phyloP scores from a whole-genome alignment of 305 asterid species.

The Fraxinus albicans region DNA sequence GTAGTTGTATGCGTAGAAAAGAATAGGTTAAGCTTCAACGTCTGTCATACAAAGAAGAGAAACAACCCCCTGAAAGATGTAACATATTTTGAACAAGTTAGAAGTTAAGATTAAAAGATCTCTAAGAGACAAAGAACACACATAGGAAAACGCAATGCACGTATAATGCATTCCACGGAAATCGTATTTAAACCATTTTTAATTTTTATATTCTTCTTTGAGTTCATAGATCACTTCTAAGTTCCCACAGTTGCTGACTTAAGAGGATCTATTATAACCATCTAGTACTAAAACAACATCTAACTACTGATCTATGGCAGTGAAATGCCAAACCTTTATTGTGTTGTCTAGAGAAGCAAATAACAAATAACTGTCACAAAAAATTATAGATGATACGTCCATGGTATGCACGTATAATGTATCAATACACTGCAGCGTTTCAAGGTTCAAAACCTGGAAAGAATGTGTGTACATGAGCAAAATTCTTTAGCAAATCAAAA shows the following conservation, averaged over 20 bases:
- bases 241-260: constrained; percentile 21
- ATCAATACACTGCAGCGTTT: constrained; percentile 49
- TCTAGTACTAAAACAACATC: background rate
- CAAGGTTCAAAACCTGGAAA: constrained; percentile 54
- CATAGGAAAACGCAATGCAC: background rate
- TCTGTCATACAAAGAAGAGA: constrained; percentile 49
- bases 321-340: constrained; percentile 37
- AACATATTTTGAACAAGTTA: background rate
- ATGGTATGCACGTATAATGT: constrained; percentile 44
- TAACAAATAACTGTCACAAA: constrained; percentile 52
- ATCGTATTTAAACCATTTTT: background rate
- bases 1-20: constrained; percentile 5
- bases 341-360: constrained; percentile 67
- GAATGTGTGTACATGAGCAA: background rate
- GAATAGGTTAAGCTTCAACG: constrained; percentile 44
- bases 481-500: background rate
- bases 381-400: constrained; percentile 48
- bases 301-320: background rate
- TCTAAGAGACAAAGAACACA: background rate
- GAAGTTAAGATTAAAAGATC: background rate
- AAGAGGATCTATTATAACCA: background rate
- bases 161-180: background rate
- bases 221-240: constrained; percentile 42
- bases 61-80: constrained; percentile 42
- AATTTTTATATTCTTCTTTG: constrained; percentile 43